These are phyloP conservation scores for Termitomyces sp. DNA, from an alignment of 768 basidiomycete genomes.

Conservation along the genomic window DNA sequence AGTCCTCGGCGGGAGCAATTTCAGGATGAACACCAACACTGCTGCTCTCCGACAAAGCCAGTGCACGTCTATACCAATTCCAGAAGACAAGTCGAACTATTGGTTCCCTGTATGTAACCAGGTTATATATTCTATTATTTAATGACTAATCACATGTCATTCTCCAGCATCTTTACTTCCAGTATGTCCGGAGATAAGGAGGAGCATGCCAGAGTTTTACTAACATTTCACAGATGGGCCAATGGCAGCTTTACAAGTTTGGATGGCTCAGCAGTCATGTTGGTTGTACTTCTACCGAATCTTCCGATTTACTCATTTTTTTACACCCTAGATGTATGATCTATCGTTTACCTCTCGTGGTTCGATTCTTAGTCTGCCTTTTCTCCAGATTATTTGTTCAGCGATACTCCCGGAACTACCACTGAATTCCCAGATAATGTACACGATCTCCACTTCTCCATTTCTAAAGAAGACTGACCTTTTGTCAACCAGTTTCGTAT, in stretches of 20 bases:
- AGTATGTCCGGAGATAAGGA: constrained; percentile 23
- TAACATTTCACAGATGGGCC: constrained; percentile 27
- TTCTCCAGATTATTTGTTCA: constrained; percentile 43
- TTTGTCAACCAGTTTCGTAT: constrained; percentile 39
- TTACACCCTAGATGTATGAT: constrained; percentile 23
- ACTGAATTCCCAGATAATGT: constrained; percentile 53
- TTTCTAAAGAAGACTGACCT: neutral
- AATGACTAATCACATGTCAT: constrained; percentile 5
- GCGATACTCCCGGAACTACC: constrained; percentile 37
- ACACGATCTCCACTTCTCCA: constrained; percentile 12
- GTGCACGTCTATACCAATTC: constrained; percentile 50
- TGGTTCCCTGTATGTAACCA: constrained; percentile 40
- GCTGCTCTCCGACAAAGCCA: constrained; percentile 35
- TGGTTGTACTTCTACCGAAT: constrained; percentile 9
- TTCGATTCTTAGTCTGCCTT: neutral
- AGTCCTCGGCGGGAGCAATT: constrained; percentile 52
- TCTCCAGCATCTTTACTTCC: constrained; percentile 42
- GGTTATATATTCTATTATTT: neutral
- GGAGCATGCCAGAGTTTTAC: neutral
- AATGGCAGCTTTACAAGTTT: constrained; percentile 42
- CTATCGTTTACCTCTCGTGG: neutral
- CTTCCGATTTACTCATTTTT: neutral
- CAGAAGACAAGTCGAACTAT: constrained; percentile 47
- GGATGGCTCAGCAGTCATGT: constrained; percentile 40
- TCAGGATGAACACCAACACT: constrained; percentile 36